A percentile compares a stretch with the other conserved stretches of the same genome.
Conservation (phyloP, 148 eudicot genomes). For the Camellia sinensis region DNA sequence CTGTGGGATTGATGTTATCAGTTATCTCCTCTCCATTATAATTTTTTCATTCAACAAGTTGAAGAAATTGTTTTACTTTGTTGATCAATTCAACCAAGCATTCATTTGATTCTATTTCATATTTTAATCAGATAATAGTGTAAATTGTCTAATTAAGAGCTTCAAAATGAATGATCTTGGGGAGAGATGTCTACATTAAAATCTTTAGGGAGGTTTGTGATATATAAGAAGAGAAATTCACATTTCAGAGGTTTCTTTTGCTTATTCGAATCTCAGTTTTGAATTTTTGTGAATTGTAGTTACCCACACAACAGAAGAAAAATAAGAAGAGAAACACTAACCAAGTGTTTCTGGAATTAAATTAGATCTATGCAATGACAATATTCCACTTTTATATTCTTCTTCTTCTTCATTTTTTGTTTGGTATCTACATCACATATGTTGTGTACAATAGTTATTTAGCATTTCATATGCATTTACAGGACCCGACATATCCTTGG, state of each 20-base stretch:
- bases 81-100: background rate
- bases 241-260: background rate
- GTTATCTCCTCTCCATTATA: background rate
- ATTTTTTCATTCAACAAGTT: background rate
- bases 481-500: background rate
- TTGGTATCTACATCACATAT: background rate
- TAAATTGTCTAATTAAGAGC: background rate
- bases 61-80: background rate
- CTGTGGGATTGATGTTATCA: background rate
- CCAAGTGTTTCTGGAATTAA: background rate
- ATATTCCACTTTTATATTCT: background rate
- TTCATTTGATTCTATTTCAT: background rate
- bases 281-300: background rate
- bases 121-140: background rate
- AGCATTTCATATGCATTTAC: background rate
- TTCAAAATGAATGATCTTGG: background rate
- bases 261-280: background rate
- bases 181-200: background rate
- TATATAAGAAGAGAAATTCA: background rate
- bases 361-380: background rate
- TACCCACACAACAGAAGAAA: background rate
- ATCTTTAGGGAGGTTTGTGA: slow-evolving; percentile 1
- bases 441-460: background rate
- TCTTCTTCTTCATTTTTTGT: background rate
- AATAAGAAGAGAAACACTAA: background rate